A percentile compares a stretch with the other conserved stretches of the same genome.
Evolutionary conservation across 2,329 filamentous ascomycete genomes (phyloP).

Genomic region (Verticillium nonalfalfae): DNA sequence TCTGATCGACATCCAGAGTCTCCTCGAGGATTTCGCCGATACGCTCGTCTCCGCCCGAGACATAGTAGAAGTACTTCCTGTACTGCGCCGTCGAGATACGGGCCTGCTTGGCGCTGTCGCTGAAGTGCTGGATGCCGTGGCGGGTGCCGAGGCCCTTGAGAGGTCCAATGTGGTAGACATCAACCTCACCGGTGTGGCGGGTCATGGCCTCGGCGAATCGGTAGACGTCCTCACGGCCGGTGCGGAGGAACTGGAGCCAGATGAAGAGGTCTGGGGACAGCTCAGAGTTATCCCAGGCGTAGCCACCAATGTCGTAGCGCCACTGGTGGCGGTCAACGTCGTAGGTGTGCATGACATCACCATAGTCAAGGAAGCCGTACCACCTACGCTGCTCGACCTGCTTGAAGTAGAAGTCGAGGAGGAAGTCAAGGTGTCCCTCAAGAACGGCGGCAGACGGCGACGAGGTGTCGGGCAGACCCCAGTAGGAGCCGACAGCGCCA

Average conservation of each 20-base stretch:
- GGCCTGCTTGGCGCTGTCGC: conserved; percentile 55
- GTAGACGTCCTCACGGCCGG: conserved; percentile 50
- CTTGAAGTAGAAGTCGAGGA: conserved; percentile 47
- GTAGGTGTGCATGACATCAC: conserved; percentile 58
- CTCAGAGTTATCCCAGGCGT: conserved; percentile 60
- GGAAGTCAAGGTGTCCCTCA: conserved; percentile 47
- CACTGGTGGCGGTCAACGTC: conserved; percentile 47
- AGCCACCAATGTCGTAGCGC: conserved; percentile 58
- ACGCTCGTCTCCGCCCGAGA: conserved; percentile 52
- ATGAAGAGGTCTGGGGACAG: conserved; percentile 57
- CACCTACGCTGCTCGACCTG: conserved; percentile 52
- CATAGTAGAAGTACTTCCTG: conserved; percentile 48
- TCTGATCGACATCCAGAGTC: conserved; percentile 43
- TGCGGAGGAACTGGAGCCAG: conserved; percentile 57
- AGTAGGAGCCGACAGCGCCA: conserved; percentile 48
- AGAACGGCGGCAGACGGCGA: conserved; percentile 28
- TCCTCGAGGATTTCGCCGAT: conserved; percentile 48
- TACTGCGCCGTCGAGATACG: conserved; percentile 54
- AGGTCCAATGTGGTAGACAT: conserved; percentile 53
- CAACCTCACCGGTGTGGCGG: conserved; percentile 54
- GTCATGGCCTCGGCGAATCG: conserved; percentile 52
- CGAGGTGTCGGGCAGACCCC: conserved; percentile 32
- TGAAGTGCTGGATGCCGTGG: conserved; percentile 56
- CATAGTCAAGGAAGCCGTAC: conserved; percentile 59
- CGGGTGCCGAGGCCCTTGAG: conserved; percentile 56